Conservation (phyloP, 352 stramenopile species). For the Phytophthora brassicae region DNA sequence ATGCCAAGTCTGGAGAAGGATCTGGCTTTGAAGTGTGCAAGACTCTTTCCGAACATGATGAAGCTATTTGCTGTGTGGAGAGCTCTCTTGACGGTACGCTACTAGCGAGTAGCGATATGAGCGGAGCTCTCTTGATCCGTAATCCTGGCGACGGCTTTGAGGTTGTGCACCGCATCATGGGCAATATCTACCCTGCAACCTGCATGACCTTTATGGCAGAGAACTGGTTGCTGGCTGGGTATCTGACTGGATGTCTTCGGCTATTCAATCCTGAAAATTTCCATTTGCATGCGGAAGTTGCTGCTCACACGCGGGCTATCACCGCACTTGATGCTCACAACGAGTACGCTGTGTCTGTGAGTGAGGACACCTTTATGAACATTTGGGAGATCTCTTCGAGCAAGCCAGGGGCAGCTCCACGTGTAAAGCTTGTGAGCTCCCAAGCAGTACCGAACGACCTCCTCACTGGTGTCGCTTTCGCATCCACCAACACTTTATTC, state of each 20-base stretch:
- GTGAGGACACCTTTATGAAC: constrained; percentile 82
- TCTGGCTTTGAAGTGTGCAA: constrained; percentile 65
- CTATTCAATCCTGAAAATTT: constrained; percentile 57
- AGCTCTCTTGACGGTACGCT: constrained; percentile 37
- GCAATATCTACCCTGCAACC: constrained; percentile 47
- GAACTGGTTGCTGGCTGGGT: constrained; percentile 59
- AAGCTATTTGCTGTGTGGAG: constrained; percentile 64
- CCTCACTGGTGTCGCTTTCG: constrained; percentile 59
- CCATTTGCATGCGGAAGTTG: constrained; percentile 61
- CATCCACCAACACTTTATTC: constrained; percentile 46
- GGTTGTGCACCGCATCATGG: constrained; percentile 58
- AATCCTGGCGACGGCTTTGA: constrained; percentile 59
- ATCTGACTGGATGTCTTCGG: constrained; percentile 57
- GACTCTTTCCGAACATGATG: constrained; percentile 55
- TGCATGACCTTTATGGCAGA: constrained; percentile 56
- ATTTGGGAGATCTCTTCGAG: constrained; percentile 56
- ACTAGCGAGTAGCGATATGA: constrained; percentile 63
- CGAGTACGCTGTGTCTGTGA: constrained; percentile 56
- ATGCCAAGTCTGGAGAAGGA: constrained; percentile 44
- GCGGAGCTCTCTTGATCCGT: constrained; percentile 56
- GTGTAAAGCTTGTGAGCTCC: constrained; percentile 59
- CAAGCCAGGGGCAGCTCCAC: constrained; percentile 22
- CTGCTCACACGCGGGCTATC: constrained; percentile 68
- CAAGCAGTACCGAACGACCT: constrained; percentile 66
- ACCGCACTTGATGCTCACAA: constrained; percentile 61